phyloP scores from a whole-genome alignment of 352 stramenopile species.

The Globisporangium lucens region DNA sequence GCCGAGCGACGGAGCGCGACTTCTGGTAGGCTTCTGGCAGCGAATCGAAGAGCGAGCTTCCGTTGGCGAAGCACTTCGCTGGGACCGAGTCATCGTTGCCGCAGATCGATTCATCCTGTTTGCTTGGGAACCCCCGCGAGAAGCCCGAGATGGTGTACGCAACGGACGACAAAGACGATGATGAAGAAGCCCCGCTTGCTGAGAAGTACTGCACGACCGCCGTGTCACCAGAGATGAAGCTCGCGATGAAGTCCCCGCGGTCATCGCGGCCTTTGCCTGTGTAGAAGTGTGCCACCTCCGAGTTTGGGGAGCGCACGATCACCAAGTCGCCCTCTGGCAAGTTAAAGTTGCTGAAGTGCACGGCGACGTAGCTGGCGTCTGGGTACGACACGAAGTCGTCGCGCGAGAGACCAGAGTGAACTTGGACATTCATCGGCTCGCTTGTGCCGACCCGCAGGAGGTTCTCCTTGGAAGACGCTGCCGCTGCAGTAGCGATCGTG shows the following conservation, averaged over 20 bases:
- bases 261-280: slow-evolving; percentile 33
- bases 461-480: not conserved
- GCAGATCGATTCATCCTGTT: slow-evolving; percentile 41
- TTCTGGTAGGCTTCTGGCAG: slow-evolving; percentile 42
- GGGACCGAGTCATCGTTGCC: slow-evolving; percentile 44
- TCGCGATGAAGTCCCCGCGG: slow-evolving; percentile 40
- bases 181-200: not conserved
- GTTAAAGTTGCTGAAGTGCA: slow-evolving; percentile 55
- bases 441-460: slow-evolving; percentile 28
- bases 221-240: slow-evolving; percentile 34
- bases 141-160: slow-evolving; percentile 43
- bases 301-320: slow-evolving; percentile 35
- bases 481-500: not conserved
- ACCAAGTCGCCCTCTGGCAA: slow-evolving; percentile 50
- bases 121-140: slow-evolving; percentile 33
- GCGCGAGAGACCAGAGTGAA: slow-evolving; percentile 22
- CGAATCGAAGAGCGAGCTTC: slow-evolving; percentile 16
- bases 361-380: slow-evolving; percentile 48
- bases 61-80: slow-evolving; percentile 43
- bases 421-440: slow-evolving; percentile 25
- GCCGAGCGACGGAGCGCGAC: slow-evolving; percentile 41
- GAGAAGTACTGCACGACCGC: slow-evolving; percentile 48
- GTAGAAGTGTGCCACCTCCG: slow-evolving; percentile 27
- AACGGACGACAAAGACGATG: not conserved
- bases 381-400: slow-evolving; percentile 42